These are phyloP conservation scores for Ceratobasidium sp. DNA, from an alignment of 1,284 basidiomycete species.

Conservation along the genomic window DNA sequence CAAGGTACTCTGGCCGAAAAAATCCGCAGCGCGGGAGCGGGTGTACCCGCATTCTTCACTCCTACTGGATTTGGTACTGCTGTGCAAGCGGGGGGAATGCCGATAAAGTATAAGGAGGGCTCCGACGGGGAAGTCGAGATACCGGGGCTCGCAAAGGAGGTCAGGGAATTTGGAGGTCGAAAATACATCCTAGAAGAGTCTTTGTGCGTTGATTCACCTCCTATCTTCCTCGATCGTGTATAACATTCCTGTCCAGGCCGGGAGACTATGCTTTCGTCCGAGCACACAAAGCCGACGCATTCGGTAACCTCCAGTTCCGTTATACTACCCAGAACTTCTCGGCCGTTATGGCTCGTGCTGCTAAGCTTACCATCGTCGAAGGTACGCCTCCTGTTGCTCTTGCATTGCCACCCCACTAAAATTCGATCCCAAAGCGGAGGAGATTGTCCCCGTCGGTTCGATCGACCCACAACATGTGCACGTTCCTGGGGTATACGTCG, in stretches of 20 bases:
- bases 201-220: slow-evolving; percentile 70
- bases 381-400: slow-evolving; percentile 52
- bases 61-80: slow-evolving; percentile 93
- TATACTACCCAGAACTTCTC: slow-evolving; percentile 87
- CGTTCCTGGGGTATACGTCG: slow-evolving; percentile 84
- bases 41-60: slow-evolving; percentile 96
- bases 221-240: background rate
- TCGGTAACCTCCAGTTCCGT: slow-evolving; percentile 86
- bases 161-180: slow-evolving; percentile 79
- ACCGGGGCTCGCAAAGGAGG: slow-evolving; percentile 79
- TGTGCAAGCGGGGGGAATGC: slow-evolving; percentile 74
- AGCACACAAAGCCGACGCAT: slow-evolving; percentile 95
- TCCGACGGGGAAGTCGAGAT: slow-evolving; percentile 67
- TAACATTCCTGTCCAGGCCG: slow-evolving; percentile 18
- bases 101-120: slow-evolving; percentile 68
- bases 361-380: slow-evolving; percentile 91
- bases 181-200: slow-evolving; percentile 85
- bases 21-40: slow-evolving; percentile 88
- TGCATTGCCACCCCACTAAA: background rate
- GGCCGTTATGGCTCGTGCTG: slow-evolving; percentile 85
- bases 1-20: slow-evolving; percentile 93
- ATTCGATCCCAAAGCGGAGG: slow-evolving; percentile 65
- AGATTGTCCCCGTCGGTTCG: slow-evolving; percentile 87
- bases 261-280: slow-evolving; percentile 71
- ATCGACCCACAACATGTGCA: slow-evolving; percentile 86